These are phyloP conservation scores for Lodderomyces parapsilosis DNA, from an alignment of 1,139 yeast genomes.

Conservation along the genomic window DNA sequence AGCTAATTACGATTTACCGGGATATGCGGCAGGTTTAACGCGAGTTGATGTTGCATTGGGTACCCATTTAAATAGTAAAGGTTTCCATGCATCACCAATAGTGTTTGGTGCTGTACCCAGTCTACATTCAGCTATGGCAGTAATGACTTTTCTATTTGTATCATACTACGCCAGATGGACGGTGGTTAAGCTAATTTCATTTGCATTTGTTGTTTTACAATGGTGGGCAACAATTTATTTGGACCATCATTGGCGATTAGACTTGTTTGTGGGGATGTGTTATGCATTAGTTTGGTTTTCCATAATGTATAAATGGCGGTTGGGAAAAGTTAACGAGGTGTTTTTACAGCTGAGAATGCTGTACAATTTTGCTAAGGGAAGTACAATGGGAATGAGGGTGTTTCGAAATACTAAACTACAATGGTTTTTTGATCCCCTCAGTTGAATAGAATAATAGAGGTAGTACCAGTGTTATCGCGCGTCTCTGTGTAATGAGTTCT, in stretches of 20 bases:
- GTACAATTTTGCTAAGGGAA: slow-evolving; percentile 35
- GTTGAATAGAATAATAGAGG: not conserved
- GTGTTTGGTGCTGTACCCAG: slow-evolving; percentile 74
- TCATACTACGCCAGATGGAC: slow-evolving; percentile 41
- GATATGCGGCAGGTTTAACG: slow-evolving; percentile 69
- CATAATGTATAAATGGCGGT: slow-evolving; percentile 24
- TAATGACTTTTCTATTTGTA: slow-evolving; percentile 49
- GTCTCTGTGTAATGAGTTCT: no score
- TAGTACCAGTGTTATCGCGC: no score
- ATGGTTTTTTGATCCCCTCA: slow-evolving; percentile 51
- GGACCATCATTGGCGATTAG: slow-evolving; percentile 71
- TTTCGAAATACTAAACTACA: slow-evolving; percentile 46
- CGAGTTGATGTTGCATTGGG: slow-evolving; percentile 64
- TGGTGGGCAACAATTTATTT: slow-evolving; percentile 78
- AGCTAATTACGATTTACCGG: slow-evolving; percentile 60
- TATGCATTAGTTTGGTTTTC: slow-evolving; percentile 50
- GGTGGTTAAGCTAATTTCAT: slow-evolving; percentile 30
- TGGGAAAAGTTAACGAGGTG: slow-evolving; percentile 22
- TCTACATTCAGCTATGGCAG: slow-evolving; percentile 64
- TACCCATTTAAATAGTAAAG: slow-evolving; percentile 58
- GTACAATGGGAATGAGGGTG: slow-evolving; percentile 61
- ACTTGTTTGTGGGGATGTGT: slow-evolving; percentile 51
- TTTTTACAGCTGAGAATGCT: slow-evolving; percentile 32
- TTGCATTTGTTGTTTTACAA: slow-evolving; percentile 48
- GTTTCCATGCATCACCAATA: slow-evolving; percentile 65